These are phyloP conservation scores for Mortierella sp. DNA, from an alignment of 371 early-diverging fungal species.

Conservation along the genomic window DNA sequence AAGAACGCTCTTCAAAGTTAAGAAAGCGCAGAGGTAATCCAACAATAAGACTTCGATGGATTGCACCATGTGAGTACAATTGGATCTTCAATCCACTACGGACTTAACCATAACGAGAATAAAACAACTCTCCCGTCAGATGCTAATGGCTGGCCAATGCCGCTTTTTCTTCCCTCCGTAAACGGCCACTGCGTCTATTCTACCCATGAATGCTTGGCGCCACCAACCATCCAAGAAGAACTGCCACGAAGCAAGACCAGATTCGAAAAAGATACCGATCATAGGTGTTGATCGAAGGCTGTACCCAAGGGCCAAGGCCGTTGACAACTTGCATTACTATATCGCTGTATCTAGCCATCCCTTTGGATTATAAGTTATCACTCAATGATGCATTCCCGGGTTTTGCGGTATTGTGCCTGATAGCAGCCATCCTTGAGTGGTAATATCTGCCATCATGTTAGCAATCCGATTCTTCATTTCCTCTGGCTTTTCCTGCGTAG, in stretches of 20 bases:
- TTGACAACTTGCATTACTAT: slow-evolving; percentile 54
- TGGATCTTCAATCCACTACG: neutral
- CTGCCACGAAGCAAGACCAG: slow-evolving; percentile 41
- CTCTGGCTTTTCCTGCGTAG: slow-evolving; percentile 11
- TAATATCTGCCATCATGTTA: slow-evolving; percentile 10
- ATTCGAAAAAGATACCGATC: slow-evolving; percentile 52
- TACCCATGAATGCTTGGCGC: slow-evolving; percentile 34
- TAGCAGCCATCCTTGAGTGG: neutral
- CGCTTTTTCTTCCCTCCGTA: slow-evolving; percentile 26
- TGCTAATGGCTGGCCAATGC: slow-evolving; percentile 28
- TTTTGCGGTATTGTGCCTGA: neutral
- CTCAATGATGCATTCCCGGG: neutral
- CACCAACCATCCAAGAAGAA: slow-evolving; percentile 35
- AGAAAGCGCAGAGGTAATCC: too few species aligned
- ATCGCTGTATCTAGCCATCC: slow-evolving; percentile 23
- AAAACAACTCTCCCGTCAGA: slow-evolving; percentile 71
- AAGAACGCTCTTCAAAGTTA: slow-evolving; percentile 34
- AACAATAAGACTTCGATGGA: too few species aligned
- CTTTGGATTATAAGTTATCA: neutral
- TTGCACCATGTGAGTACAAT: too few species aligned
- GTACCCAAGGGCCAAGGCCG: slow-evolving; percentile 38
- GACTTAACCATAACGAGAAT: slow-evolving; percentile 67
- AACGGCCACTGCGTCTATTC: slow-evolving; percentile 41
- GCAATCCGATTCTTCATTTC: slow-evolving; percentile 15
- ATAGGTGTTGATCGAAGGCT: slow-evolving; percentile 46